Evolutionary conservation across 495 filamentous ascomycete species (phyloP).

Genomic region (Aspergillus sclerotioniger): DNA sequence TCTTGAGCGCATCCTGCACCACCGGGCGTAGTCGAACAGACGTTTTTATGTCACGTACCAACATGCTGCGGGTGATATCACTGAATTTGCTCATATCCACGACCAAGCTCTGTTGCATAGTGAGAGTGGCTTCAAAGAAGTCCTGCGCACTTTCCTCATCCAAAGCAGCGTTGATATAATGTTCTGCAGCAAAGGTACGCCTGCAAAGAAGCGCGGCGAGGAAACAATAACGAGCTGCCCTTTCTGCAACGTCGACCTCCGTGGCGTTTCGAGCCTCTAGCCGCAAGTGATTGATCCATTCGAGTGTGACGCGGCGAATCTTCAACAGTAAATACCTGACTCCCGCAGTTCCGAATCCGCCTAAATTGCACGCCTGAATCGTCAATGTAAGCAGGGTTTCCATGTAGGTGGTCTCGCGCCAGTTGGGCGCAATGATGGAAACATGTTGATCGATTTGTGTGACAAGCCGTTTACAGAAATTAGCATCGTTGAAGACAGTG

Average conservation of each 20-base stretch:
- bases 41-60: slow-evolving; percentile 50
- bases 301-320: slow-evolving; percentile 24
- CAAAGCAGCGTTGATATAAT: slow-evolving; percentile 12
- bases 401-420: slow-evolving; percentile 44
- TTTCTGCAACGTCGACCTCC: slow-evolving; percentile 36
- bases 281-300: slow-evolving; percentile 48
- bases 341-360: background rate
- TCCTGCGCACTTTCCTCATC: slow-evolving; percentile 27
- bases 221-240: slow-evolving; percentile 28
- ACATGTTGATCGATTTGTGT: slow-evolving; percentile 29
- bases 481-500: slow-evolving; percentile 26
- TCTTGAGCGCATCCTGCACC: slow-evolving; percentile 21
- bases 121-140: slow-evolving; percentile 35
- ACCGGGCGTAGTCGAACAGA: slow-evolving; percentile 31
- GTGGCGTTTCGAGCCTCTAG: slow-evolving; percentile 37
- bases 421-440: slow-evolving; percentile 43
- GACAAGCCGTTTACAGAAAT: slow-evolving; percentile 25
- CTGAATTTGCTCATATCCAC: slow-evolving; percentile 18
- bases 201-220: slow-evolving; percentile 35
- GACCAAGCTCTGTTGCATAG: slow-evolving; percentile 35
- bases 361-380: slow-evolving; percentile 35
- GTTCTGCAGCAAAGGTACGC: slow-evolving; percentile 32
- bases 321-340: slow-evolving; percentile 17
- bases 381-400: slow-evolving; percentile 38
- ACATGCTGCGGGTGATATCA: slow-evolving; percentile 24